phyloP scores from a whole-genome alignment of 768 basidiomycete genomes.

The Hypsizygus marmoreus region DNA sequence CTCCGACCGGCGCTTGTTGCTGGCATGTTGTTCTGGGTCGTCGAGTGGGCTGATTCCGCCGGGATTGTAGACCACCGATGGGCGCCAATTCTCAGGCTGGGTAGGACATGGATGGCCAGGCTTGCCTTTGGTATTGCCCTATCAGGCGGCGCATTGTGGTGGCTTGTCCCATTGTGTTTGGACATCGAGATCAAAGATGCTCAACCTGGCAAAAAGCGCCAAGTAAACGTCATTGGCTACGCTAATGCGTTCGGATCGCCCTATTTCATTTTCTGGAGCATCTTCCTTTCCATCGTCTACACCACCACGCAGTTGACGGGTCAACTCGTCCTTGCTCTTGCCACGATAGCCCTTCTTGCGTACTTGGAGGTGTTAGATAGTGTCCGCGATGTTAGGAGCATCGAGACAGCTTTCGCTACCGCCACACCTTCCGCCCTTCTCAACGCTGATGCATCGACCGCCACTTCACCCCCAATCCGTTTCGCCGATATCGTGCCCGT shows the following conservation, averaged over 20 bases:
- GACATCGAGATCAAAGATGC: slow-evolving; percentile 47
- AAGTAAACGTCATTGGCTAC: slow-evolving; percentile 74
- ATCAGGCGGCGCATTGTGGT: slow-evolving; percentile 67
- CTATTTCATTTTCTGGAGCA: slow-evolving; percentile 80
- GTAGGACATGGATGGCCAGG: slow-evolving; percentile 66
- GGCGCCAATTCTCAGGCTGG: slow-evolving; percentile 45
- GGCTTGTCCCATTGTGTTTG: slow-evolving; percentile 71
- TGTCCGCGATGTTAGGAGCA: slow-evolving; percentile 65
- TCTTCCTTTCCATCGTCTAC: slow-evolving; percentile 64
- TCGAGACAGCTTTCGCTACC: slow-evolving; percentile 53
- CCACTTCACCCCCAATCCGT: slow-evolving; percentile 36
- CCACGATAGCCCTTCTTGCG: slow-evolving; percentile 66
- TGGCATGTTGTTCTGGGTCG: slow-evolving; percentile 70
- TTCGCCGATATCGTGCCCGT: slow-evolving; percentile 76
- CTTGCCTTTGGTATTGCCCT: slow-evolving; percentile 50
- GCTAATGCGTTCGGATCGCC: slow-evolving; percentile 90
- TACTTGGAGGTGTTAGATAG: slow-evolving; percentile 84
- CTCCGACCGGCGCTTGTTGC: slow-evolving; percentile 59
- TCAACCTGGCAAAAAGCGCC: slow-evolving; percentile 30
- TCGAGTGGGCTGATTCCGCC: slow-evolving; percentile 78
- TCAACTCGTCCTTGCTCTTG: slow-evolving; percentile 72
- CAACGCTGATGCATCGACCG: slow-evolving; percentile 29
- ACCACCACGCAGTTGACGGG: slow-evolving; percentile 76
- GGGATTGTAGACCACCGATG: slow-evolving; percentile 42
- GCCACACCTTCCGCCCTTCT: slow-evolving; percentile 47